Evolutionary conservation across 805 yeast species (phyloP).

Genomic region (Metschnikowia matae): DNA sequence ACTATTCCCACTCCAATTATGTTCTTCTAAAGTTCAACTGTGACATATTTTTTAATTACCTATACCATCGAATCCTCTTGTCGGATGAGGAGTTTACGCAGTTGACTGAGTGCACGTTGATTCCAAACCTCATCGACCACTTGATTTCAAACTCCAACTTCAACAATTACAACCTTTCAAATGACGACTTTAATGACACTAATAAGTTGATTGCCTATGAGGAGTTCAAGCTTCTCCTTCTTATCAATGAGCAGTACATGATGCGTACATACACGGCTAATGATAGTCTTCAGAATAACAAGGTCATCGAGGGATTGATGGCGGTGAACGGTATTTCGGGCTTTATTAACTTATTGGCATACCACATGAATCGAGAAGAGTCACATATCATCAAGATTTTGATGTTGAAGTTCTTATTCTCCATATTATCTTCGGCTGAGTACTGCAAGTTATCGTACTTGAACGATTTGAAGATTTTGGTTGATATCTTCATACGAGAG

Average conservation of each 20-base stretch:
- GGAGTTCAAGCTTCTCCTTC: conserved; percentile 65
- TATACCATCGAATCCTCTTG: conserved; percentile 33
- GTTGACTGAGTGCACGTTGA: conserved; percentile 24
- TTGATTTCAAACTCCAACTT: conserved; percentile 32
- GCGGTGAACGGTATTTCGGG: conserved; percentile 56
- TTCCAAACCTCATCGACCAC: conserved; percentile 27
- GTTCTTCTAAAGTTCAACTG: conserved; percentile 35
- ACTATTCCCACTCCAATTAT: conserved; percentile 21
- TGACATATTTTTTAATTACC: conserved; percentile 40
- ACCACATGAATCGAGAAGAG: conserved; percentile 69
- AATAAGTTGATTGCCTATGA: conserved; percentile 53
- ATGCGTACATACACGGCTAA: conserved; percentile 43
- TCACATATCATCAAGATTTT: conserved; percentile 71
- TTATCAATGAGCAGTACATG: conserved; percentile 86
- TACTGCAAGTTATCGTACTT: conserved; percentile 70
- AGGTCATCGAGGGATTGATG: conserved; percentile 50
- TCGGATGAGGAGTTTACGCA: conserved; percentile 31
- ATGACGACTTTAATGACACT: conserved; percentile 34
- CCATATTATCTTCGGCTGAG: conserved; percentile 61
- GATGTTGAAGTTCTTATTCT: conserved; percentile 72
- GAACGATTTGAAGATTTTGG: conserved; percentile 79
- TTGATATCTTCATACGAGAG: conserved; percentile 80
- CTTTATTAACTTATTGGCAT: conserved; percentile 54
- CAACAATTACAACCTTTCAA: conserved; percentile 30
- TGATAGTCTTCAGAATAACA: conserved; percentile 32